A percentile compares a stretch with the other conserved stretches of the same genome.
Evolutionary conservation across 2,329 filamentous ascomycete genomes (phyloP).

Genomic region (Xylariales sp.): DNA sequence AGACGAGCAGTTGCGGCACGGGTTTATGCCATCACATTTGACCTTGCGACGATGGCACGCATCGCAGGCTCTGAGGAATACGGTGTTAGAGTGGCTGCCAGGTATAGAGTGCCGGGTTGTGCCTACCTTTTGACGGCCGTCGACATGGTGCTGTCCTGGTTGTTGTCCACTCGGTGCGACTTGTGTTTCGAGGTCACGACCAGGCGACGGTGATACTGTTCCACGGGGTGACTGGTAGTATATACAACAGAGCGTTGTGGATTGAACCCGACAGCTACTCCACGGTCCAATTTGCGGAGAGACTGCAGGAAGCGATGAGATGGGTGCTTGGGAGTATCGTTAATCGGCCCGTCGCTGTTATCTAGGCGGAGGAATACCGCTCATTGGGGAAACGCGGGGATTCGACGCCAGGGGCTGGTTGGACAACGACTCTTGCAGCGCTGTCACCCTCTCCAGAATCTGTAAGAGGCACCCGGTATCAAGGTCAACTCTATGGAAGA

Average conservation of each 20-base stretch:
- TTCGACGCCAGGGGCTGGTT: slow-evolving; percentile 11
- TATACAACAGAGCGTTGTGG: slow-evolving; percentile 7
- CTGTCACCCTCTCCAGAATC: neutral
- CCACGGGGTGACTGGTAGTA: neutral
- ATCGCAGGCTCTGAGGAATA: slow-evolving; percentile 55
- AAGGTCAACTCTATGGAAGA: neutral
- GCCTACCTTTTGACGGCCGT: slow-evolving; percentile 36
- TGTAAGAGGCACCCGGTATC: neutral
- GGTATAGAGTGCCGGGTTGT: too few species aligned
- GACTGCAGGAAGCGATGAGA: slow-evolving; percentile 22
- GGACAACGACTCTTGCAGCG: slow-evolving; percentile 1
- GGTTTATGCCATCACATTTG: slow-evolving; percentile 66
- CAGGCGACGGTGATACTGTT: slow-evolving; percentile 3
- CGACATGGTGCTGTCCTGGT: slow-evolving; percentile 31
- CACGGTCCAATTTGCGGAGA: slow-evolving; percentile 14
- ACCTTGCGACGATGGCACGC: slow-evolving; percentile 72
- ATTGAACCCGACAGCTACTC: slow-evolving; percentile 10
- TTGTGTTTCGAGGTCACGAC: neutral
- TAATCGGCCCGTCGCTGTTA: slow-evolving; percentile 30
- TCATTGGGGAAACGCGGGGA: slow-evolving; percentile 25
- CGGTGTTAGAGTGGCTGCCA: too few species aligned
- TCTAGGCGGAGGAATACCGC: slow-evolving; percentile 25
- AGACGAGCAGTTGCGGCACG: slow-evolving; percentile 66
- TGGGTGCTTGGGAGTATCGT: slow-evolving; percentile 13
- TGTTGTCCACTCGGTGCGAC: neutral